Evolutionary conservation across 1,284 basidiomycete species (phyloP).

Genomic region (Boletus semigastroideus): DNA sequence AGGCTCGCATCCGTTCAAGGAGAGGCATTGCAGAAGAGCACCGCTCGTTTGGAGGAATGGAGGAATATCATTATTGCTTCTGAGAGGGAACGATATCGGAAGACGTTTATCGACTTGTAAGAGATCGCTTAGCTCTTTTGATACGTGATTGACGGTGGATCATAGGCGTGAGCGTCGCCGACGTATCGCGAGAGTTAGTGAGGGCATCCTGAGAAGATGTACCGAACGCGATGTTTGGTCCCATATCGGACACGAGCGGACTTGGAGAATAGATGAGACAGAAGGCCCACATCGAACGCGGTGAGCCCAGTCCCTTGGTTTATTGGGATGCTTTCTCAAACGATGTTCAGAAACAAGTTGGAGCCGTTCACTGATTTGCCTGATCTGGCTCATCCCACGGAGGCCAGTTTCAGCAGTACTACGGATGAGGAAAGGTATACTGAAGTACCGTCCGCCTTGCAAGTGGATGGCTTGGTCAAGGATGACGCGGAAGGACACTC

Average conservation of each 20-base stretch:
- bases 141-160: constrained; percentile 7
- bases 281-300: constrained; percentile 85
- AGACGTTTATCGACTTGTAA: constrained; percentile 69
- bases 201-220: constrained; percentile 57
- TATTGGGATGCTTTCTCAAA: background rate
- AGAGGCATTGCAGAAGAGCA: constrained; percentile 58
- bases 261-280: constrained; percentile 84
- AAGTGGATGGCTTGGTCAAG: constrained; percentile 15
- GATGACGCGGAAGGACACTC: constrained; percentile 16
- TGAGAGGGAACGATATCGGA: constrained; percentile 69
- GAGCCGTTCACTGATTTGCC: constrained; percentile 53
- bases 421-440: constrained; percentile 11
- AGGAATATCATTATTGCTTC: constrained; percentile 61
- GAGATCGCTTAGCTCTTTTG: background rate
- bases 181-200: constrained; percentile 59
- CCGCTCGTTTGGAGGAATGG: constrained; percentile 67
- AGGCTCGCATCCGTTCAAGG: constrained; percentile 38
- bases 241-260: constrained; percentile 43
- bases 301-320: constrained; percentile 36
- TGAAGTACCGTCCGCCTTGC: constrained; percentile 17
- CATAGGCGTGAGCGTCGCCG: constrained; percentile 69
- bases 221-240: constrained; percentile 84
- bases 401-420: background rate
- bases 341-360: constrained; percentile 61
- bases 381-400: background rate